These are phyloP conservation scores for Theobroma grandiflorum DNA, from an alignment of 441 rosid species.

Conservation along the genomic window DNA sequence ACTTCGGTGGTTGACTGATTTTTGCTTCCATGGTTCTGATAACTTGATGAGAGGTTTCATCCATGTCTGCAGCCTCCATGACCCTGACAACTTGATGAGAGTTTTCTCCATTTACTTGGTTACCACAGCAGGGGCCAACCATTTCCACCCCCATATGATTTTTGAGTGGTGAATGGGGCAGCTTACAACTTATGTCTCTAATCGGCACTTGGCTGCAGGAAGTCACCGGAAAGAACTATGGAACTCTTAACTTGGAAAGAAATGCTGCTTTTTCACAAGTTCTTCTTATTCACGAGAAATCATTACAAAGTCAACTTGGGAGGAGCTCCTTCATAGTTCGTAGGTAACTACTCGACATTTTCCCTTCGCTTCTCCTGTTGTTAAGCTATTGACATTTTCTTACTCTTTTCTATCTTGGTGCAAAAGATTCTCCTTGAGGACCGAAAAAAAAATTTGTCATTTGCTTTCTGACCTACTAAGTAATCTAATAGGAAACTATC, in stretches of 20 bases:
- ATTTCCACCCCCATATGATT: not conserved
- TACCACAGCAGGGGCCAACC: not conserved
- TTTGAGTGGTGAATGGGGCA: not conserved
- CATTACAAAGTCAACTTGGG: too few relatives aligned
- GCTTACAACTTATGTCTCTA: not conserved
- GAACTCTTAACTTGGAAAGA: not conserved
- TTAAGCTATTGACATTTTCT: not conserved
- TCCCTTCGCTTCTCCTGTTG: not conserved
- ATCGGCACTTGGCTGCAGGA: not conserved
- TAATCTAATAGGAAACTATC: not conserved
- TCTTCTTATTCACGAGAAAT: too few relatives aligned
- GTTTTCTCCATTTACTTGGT: not conserved
- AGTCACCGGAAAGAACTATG: not conserved
- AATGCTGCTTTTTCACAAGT: too few relatives aligned
- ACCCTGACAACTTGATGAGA: not conserved
- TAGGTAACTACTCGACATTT: not conserved
- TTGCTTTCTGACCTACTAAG: not conserved
- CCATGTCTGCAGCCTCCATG: not conserved
- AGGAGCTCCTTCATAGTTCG: not conserved
- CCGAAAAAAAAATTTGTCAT: not conserved
- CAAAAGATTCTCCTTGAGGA: not conserved
- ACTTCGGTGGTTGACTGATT: not conserved
- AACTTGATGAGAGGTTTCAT: not conserved
- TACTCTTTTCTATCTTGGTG: not conserved
- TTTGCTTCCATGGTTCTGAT: constrained; percentile 18